Evolutionary conservation across 108 stramenopile genomes (phyloP).

Genomic region (Aurantiochytrium sp.): DNA sequence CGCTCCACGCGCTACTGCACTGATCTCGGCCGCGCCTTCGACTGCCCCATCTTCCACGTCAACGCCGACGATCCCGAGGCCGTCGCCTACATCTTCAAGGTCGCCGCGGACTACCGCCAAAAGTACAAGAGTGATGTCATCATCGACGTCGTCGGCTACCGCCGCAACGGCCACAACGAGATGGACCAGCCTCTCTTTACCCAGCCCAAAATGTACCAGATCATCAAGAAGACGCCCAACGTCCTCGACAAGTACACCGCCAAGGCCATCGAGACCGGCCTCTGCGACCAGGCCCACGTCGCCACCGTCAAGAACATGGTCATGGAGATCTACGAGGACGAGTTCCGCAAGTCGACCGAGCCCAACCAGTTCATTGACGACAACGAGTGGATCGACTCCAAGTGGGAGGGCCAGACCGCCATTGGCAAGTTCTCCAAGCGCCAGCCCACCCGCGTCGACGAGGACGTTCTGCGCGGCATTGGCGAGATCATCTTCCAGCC

Average conservation of each 20-base stretch:
- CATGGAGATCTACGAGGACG: conserved; percentile 69
- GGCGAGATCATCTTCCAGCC: conserved; percentile 69
- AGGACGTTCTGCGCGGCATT: conserved; percentile 65
- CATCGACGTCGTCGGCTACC: conserved; percentile 96
- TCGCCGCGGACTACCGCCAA: conserved; percentile 92
- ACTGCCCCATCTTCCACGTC: conserved; percentile 97
- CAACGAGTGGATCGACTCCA: conserved; percentile 47
- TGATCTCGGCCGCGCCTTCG: conserved; percentile 96
- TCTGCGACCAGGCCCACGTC: conserved; percentile 68
- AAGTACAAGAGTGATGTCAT: conserved; percentile 92
- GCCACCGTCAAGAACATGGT: conserved; percentile 73
- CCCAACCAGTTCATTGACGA: conserved; percentile 12
- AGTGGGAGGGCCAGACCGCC: conserved; percentile 57
- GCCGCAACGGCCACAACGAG: conserved; percentile 98
- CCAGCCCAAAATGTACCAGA: conserved; percentile 86
- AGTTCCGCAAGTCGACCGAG: conserved; percentile 68
- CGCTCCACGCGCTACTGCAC: conserved; percentile 90
- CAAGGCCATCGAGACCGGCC: conserved; percentile 65
- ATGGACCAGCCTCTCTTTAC: conserved; percentile 98
- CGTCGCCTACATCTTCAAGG: conserved; percentile 85
- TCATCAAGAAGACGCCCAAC: conserved; percentile 74
- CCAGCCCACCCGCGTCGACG: conserved; percentile 74
- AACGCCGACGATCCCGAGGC: conserved; percentile 97
- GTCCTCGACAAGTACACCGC: conserved; percentile 72
- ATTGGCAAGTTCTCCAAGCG: conserved; percentile 32